Percentiles rank a stretch among this genome's conserved stretches.
Conservation (phyloP, 768 basidiomycete species). For the Terana coerulea region DNA sequence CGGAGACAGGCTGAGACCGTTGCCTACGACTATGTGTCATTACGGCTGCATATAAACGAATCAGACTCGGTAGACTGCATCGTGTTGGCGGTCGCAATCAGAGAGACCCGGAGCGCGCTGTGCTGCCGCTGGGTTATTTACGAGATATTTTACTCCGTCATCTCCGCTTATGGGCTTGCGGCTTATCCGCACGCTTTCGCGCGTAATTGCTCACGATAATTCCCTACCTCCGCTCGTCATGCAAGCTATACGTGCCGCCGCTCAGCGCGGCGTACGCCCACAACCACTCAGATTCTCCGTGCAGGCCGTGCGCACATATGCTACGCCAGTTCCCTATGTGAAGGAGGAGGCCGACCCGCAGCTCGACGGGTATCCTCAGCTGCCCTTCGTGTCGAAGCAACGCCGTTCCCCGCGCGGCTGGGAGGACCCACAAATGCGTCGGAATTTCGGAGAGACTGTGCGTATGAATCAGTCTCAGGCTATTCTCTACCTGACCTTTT, state of each 20-base stretch:
- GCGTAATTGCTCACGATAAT: not conserved
- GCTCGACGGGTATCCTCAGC: slow-evolving; percentile 66
- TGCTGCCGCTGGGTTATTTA: not conserved
- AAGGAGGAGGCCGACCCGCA: slow-evolving; percentile 51
- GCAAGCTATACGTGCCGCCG: slow-evolving; percentile 35
- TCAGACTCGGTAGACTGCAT: slow-evolving; percentile 7
- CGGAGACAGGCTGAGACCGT: not conserved
- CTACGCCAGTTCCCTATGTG: slow-evolving; percentile 30
- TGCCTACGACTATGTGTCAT: slow-evolving; percentile 3
- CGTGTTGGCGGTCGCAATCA: slow-evolving; percentile 9
- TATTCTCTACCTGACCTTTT: slow-evolving; percentile 2
- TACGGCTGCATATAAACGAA: slow-evolving; percentile 5
- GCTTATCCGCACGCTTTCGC: not conserved
- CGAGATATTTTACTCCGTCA: not conserved
- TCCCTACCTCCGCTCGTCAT: slow-evolving; percentile 15
- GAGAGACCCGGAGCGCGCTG: not conserved
- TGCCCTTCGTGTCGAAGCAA: slow-evolving; percentile 66
- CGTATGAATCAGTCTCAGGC: slow-evolving; percentile 25
- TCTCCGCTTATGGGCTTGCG: not conserved
- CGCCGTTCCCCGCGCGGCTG: slow-evolving; percentile 62
- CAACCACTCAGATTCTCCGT: slow-evolving; percentile 17
- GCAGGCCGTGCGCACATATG: slow-evolving; percentile 19
- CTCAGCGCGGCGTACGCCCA: slow-evolving; percentile 35
- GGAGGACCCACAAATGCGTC: slow-evolving; percentile 72
- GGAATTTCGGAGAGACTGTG: slow-evolving; percentile 81